Conservation (phyloP, 345 rosid species). For the Lepidium aucheri region DNA sequence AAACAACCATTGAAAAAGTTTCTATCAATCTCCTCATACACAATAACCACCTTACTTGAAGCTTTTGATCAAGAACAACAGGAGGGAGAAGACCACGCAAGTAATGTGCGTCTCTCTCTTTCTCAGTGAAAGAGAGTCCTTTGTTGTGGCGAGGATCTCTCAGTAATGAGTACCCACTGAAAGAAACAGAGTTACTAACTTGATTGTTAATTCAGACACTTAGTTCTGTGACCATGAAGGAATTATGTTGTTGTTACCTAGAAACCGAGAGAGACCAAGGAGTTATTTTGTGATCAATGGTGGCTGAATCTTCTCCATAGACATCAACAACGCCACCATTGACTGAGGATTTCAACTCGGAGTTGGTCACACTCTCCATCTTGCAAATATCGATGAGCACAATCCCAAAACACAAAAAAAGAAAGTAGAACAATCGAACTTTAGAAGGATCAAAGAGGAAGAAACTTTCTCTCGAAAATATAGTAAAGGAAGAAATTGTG, state of each 20-base stretch:
- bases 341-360: slow-evolving; percentile 45
- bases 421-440: neutral
- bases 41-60: slow-evolving; percentile 41
- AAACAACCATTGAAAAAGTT: neutral
- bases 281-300: slow-evolving; percentile 70
- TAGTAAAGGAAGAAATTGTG: slow-evolving; percentile 6
- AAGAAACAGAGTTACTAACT: neutral
- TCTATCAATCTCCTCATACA: neutral
- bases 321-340: slow-evolving; percentile 73
- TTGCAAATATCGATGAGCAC: neutral
- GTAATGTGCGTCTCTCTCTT: slow-evolving; percentile 84
- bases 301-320: slow-evolving; percentile 77
- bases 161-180: slow-evolving; percentile 73
- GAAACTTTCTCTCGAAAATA: neutral
- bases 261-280: slow-evolving; percentile 90
- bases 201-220: neutral
- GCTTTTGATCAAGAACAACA: slow-evolving; percentile 49
- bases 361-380: slow-evolving; percentile 54
- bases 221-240: neutral
- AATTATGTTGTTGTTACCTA: slow-evolving; percentile 34
- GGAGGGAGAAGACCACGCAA: slow-evolving; percentile 89
- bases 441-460: neutral
- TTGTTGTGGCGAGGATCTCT: slow-evolving; percentile 90
- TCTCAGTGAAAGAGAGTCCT: slow-evolving; percentile 82
- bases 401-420: neutral